Base-by-base conservation (phyloP, 306 rosid species). In the Oxytropis ochrocephala region DNA sequence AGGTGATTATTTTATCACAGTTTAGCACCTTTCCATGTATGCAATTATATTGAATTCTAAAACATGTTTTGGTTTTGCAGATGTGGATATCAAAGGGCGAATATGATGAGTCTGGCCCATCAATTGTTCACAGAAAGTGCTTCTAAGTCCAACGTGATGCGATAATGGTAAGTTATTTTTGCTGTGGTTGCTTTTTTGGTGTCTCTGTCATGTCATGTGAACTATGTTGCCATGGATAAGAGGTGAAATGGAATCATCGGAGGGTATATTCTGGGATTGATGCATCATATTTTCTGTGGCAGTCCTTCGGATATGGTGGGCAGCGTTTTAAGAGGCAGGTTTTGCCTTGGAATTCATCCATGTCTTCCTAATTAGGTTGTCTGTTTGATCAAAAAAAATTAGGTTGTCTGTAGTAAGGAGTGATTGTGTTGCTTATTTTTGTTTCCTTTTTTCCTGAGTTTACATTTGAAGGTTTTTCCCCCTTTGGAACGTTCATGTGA, bases 81-180 rank as follows among this genome's bases (percentile, higher is more conserved):
- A 92, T 92, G 97, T 89, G 97, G 96, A 92, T 92, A 73, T 87
- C 96, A 11, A 89, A 92, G 95, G 90, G 96, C 12, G 97, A 92
- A 81, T 92, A 92, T 7, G 97, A 92, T 11, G 97, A 92, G 86
- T 89, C 96, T 36, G 97, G 96, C 50, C 96, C 97, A 56, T 89
- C 97, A 79, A 92, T 92, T 35, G 98, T 92, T 77, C 98, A 92
- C 86, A 89, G 96, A 85, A 92, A 92, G 85, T 92, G 97, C 95
- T 92, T 92, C 90, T 89, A 60, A 87, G 83, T 70, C 63, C 74
- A 69, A 43, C 61, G 75, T 35, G 46, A 73, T 82, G 85, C 82
- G 83, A 79, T 66, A 77, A 77, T 72, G 87, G 86, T 88, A 91
- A 89, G 86, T 80, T 87, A 79, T 79, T 72, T 85, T 79, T 73